Base-by-base conservation (phyloP, 2,329 filamentous ascomycete species). In the Phialophora chinensis region DNA sequence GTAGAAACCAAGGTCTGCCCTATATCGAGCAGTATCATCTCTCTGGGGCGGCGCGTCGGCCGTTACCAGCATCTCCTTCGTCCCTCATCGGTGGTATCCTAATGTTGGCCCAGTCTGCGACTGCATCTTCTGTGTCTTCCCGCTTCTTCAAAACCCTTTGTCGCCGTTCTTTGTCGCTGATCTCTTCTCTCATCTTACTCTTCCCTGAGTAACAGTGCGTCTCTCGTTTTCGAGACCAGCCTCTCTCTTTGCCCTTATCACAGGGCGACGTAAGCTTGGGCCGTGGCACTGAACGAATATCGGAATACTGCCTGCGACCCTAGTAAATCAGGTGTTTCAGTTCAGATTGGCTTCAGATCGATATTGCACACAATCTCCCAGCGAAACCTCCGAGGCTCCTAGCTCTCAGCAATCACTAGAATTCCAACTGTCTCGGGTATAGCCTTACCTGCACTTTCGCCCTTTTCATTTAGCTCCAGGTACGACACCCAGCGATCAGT, bases 281-380 rank as follows among this genome's bases (percentile, higher is more conserved):
- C 53, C 42, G 33, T 35, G 31, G 47, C 58, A 47, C 47, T 61
- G 20, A n/a, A 31, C 44, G 20, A 38, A 23, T 44, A 53, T 31
- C 29, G 57, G 57, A 31, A 50, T 60, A 52, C 31, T 12, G 31
- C 50, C 49, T 52, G 49, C 31, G 38, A 27, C 47, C 49, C 59
- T 58, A 38, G 33, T 62, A n/a, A 47, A 50, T 59, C 42, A 54
- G 29, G 47, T 53, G 67, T 69, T 69, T 69, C 67, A 69, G 61
- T 62, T 57, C 57, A 69, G 67, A 69, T 69, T 67, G 62, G 59
- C 60, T 33, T 33, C n/a, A 52, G 63, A 66, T 66, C 67, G 62
- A 63, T 58, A 53, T 59, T 56, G 42, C 47, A 17, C 49, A 65
- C 59, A 57, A 69, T 66, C 66, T 64, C 63, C 61, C 38, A 17